Conservation (phyloP, 768 basidiomycete species). For the Panaeolus cyanescens region DNA sequence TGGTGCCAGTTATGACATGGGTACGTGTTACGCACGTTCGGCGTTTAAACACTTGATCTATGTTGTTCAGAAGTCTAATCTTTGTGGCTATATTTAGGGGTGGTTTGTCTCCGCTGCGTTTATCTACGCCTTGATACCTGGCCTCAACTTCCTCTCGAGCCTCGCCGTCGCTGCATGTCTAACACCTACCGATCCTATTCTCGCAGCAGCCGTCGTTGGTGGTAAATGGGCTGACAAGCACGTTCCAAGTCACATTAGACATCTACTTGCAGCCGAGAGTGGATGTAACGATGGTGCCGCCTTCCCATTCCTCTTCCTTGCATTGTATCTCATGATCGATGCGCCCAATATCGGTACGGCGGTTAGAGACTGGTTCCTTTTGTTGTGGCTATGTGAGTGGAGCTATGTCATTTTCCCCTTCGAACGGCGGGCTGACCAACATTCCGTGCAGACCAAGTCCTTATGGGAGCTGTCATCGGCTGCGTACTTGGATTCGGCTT, state of each 20-base stretch:
- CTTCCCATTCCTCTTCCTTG: conserved; percentile 90
- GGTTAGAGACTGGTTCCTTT: conserved; percentile 84
- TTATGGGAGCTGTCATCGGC: conserved; percentile 76
- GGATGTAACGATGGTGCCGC: conserved; percentile 98
- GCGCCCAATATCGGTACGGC: conserved; percentile 56
- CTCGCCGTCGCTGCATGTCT: conserved; percentile 91
- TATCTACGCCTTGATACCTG: conserved; percentile 90
- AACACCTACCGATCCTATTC: conserved; percentile 93
- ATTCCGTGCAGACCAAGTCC: conserved; percentile 64
- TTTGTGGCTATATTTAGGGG: conserved; percentile 49
- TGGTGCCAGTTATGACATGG: conserved; percentile 85
- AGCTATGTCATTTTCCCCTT: not conserved
- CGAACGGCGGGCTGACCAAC: not conserved
- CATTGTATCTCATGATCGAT: conserved; percentile 85
- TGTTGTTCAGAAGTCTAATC: conserved; percentile 2
- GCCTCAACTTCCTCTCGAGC: conserved; percentile 85
- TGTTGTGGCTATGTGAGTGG: conserved; percentile 81
- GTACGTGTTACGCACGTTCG: conserved; percentile 42
- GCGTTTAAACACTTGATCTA: conserved; percentile 10
- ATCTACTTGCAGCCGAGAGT: conserved; percentile 71
- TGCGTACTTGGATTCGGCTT: conserved; percentile 74
- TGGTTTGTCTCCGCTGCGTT: conserved; percentile 93
- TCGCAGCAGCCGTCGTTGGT: conserved; percentile 90
- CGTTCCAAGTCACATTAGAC: conserved; percentile 81
- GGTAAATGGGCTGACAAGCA: conserved; percentile 99